Base-by-base conservation (phyloP, 1,284 basidiomycete species). In the Fistulinella cinereoalba region DNA sequence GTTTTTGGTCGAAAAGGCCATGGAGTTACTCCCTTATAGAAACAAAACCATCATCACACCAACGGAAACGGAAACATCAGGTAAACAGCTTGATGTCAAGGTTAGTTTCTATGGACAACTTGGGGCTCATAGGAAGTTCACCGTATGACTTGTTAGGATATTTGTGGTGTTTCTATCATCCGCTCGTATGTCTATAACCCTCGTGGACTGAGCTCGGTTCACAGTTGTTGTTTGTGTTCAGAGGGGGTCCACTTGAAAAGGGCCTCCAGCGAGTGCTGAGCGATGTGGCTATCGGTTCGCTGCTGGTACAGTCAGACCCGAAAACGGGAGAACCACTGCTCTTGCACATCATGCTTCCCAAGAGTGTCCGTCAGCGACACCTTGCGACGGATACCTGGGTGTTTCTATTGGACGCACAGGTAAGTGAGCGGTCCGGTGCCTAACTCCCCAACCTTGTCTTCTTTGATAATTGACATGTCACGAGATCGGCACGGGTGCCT, bases 401-500 rank as follows among this genome's bases (percentile, higher is more conserved):
- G 1, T 85, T 97, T 63, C 68, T 99, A n/a, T 75, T 97, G 25
- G 96, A 98, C 63, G 89, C 91, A 4, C 95, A 93, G 75, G 88
- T 83, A 56, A 62, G 47, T 22, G 1, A 6, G 16, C 6, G 6
- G 16, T 28, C 25, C 8, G 19, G 9, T 25, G n/a, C 2, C 3
- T 16, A n/a, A n/a, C n/a, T n/a, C n/a, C n/a, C n/a, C n/a, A n/a
- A n/a, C n/a, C n/a, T n/a, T n/a, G n/a, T 23, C 13, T n/a, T n/a
- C 2, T 24, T 37, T 7, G 8, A 3, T 18, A 13, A 19, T 27
- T 40, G 40, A 50, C 24, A 13, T 36, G 34, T 23, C 31, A 19
- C 33, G 52, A 96, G 83, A 93, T 98, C 66, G 93, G 92, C 5
- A 98, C 95, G 0, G 96, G 88, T 3, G 95, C 96, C 0, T 85